These are phyloP conservation scores for Pochonia chlamydosporia DNA, from an alignment of 2,329 filamentous ascomycete genomes.

Conservation along the genomic window DNA sequence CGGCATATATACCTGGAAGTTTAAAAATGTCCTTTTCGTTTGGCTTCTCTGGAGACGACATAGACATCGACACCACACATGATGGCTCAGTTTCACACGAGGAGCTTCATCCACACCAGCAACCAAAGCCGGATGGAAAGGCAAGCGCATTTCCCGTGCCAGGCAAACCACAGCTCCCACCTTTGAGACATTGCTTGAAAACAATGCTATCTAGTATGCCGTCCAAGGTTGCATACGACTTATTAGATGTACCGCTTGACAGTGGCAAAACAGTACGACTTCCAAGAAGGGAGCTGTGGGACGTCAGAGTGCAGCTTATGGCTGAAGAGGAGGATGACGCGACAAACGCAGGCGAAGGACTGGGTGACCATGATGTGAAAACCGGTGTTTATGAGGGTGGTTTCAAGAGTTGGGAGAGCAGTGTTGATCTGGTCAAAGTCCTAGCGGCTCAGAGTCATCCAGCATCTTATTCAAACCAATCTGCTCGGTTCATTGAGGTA, in stretches of 20 bases:
- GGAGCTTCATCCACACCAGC: not conserved
- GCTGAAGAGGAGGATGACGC: constrained; percentile 53
- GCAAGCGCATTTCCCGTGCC: constrained; percentile 54
- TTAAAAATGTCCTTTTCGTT: constrained; percentile 49
- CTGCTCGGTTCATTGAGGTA: constrained; percentile 50
- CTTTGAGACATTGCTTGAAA: constrained; percentile 44
- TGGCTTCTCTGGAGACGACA: constrained; percentile 58
- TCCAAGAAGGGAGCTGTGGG: constrained; percentile 73
- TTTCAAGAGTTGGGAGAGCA: constrained; percentile 88
- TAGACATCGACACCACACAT: constrained; percentile 36
- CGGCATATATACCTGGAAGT: too few species aligned
- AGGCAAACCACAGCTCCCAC: constrained; percentile 53
- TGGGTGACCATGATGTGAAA: constrained; percentile 68
- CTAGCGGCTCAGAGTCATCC: constrained; percentile 38
- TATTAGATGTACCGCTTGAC: constrained; percentile 53
- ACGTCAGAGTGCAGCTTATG: constrained; percentile 76
- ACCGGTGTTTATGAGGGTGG: constrained; percentile 81
- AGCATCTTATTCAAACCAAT: constrained; percentile 22
- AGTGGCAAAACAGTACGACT: constrained; percentile 48
- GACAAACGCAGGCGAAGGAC: constrained; percentile 32
- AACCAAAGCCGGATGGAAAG: constrained; percentile 17
- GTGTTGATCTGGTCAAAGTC: constrained; percentile 71
- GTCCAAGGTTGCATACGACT: constrained; percentile 66
- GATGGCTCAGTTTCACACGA: constrained; percentile 12
- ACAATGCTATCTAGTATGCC: constrained; percentile 56